Base-by-base conservation (phyloP, 805 yeast species). In the Wickerhamomyces silvicola region DNA sequence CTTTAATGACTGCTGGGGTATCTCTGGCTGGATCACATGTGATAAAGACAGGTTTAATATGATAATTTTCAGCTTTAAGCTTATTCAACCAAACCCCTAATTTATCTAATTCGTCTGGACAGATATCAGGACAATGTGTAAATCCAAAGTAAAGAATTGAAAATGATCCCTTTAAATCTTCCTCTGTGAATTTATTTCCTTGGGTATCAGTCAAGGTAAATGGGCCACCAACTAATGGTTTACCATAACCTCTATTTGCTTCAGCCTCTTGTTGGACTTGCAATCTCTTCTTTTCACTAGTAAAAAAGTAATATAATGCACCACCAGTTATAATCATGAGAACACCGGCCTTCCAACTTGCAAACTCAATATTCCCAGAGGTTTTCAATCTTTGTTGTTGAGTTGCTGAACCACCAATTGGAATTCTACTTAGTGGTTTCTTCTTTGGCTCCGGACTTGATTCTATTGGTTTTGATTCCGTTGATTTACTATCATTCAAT, bases 1-100 rank as follows among this genome's bases (percentile, higher is more conserved):
- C 81, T 53, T 81, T 82, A 34, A 92, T 55, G 5, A 88, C 83
- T 38, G 78, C 86, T 1, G 97, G 95, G 0, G 84, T 59, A 57
- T 92, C 98, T 54, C 98, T 75, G 4, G 87, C 92, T 2, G 98
- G 98, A 55, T 92, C 98, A 62, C 98, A 92, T 4, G 97, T 90
- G 42, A 92, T 81, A 57, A 92, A 92, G 14, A 92, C 62, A 0
- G 97, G 95, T 58, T 82, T 94, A 32, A 90, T 51, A 28, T 73
- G 63, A 38, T 81, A 72, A 8, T 70, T 67, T 33, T 75, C 67
- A 27, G 57, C 54, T 51, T 81, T 76, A 51, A 90, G 66, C 22
- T 66, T 70, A 42, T 71, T 74, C 50, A 73, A 64, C 70, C 64
- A 73, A 30, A 63, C 68, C 5, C 95, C 90, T 53, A 92, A 69